Evolutionary conservation across 2,329 filamentous ascomycete species (phyloP).

Genomic region (Cladosporium sp.): DNA sequence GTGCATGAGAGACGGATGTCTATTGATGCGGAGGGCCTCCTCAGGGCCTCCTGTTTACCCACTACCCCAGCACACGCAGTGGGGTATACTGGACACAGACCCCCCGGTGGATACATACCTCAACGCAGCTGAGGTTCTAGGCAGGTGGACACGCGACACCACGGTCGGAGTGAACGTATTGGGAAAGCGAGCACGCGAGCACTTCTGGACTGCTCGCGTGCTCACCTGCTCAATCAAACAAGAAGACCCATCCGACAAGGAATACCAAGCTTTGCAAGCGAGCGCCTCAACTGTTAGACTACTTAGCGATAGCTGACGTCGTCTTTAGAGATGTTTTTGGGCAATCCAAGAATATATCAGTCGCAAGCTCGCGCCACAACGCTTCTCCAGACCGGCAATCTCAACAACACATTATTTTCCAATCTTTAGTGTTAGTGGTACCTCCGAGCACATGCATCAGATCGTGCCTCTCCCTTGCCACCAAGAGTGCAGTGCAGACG

Average conservation of each 20-base stretch:
- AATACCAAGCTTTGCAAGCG: constrained; percentile 10
- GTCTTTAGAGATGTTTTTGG: neutral
- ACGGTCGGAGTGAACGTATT: neutral
- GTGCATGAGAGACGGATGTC: neutral
- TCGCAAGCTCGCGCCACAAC: neutral
- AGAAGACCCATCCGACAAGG: neutral
- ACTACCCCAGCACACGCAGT: neutral
- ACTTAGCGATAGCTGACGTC: neutral
- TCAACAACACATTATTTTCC: neutral
- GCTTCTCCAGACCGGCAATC: neutral
- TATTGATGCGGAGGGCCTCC: neutral
- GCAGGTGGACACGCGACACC: constrained; percentile 2
- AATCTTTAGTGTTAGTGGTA: neutral
- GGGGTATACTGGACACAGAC: neutral
- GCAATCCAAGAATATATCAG: neutral
- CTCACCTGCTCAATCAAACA: too few relatives aligned
- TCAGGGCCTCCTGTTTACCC: neutral
- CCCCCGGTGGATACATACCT: neutral
- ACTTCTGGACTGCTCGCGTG: neutral
- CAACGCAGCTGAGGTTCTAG: constrained; percentile 2
- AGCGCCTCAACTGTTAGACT: neutral
- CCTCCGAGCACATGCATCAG: neutral
- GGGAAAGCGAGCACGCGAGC: constrained; percentile 5
- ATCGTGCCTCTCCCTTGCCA: neutral
- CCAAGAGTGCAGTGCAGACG: neutral